Conservation (phyloP, 2,329 filamentous ascomycete species). For the Claviceps fusiformis region DNA sequence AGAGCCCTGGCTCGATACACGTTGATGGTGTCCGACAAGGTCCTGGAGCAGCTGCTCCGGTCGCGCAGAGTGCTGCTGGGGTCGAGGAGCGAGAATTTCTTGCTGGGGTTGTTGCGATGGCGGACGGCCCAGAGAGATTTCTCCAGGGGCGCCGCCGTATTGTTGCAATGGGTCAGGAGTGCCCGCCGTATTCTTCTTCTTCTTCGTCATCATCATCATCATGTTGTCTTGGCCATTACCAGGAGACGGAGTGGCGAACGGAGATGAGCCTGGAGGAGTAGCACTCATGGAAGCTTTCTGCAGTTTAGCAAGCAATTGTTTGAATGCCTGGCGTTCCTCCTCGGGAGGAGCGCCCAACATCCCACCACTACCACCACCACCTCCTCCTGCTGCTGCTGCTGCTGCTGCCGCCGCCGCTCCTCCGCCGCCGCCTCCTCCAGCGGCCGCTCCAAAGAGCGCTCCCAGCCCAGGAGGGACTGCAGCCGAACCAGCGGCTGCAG, state of each 20-base stretch:
- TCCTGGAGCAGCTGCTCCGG: slow-evolving; percentile 50
- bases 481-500: slow-evolving; percentile 3
- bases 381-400: background rate
- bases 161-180: slow-evolving; percentile 37
- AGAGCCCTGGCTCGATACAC: slow-evolving; percentile 36
- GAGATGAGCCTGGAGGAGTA: slow-evolving; percentile 30
- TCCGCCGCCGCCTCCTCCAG: background rate
- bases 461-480: slow-evolving; percentile 2
- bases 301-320: slow-evolving; percentile 69
- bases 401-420: background rate
- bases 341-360: slow-evolving; percentile 26
- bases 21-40: slow-evolving; percentile 44
- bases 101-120: slow-evolving; percentile 27
- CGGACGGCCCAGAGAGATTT: slow-evolving; percentile 28
- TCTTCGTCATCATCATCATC: background rate
- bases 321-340: slow-evolving; percentile 75
- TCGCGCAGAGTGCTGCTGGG: slow-evolving; percentile 36
- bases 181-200: slow-evolving; percentile 23
- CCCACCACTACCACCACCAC: background rate
- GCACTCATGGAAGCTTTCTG: slow-evolving; percentile 41
- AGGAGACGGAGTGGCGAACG: slow-evolving; percentile 29
- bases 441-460: slow-evolving; percentile 2
- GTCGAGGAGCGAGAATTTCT: slow-evolving; percentile 39
- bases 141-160: slow-evolving; percentile 30
- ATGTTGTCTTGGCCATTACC: slow-evolving; percentile 11